Conservation (phyloP, 2,329 filamentous ascomycete genomes). For the Xylaria sp. region DNA sequence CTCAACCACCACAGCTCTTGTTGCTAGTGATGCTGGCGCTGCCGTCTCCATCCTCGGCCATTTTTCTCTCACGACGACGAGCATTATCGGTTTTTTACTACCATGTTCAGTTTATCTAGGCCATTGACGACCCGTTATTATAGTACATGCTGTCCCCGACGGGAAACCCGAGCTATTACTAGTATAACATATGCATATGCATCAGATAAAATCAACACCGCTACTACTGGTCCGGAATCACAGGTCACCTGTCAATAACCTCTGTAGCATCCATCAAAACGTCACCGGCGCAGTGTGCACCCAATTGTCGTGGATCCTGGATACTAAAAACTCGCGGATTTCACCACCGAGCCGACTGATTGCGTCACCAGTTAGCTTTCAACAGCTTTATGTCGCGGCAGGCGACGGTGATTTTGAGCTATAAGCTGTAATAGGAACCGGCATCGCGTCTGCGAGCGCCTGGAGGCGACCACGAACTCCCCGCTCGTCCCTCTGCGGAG, state of each 20-base stretch:
- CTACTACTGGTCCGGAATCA: conserved; percentile 33
- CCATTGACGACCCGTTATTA: conserved; percentile 27
- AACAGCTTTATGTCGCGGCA: conserved; percentile 9
- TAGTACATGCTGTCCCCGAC: conserved; percentile 18
- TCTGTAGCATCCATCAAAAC: conserved; percentile 22
- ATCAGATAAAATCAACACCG: conserved; percentile 34
- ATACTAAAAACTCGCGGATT: neutral
- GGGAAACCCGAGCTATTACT: conserved; percentile 26
- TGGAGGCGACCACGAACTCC: conserved; percentile 44
- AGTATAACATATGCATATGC: conserved; percentile 38
- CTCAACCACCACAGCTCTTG: conserved; percentile 5
- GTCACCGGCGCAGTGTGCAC: neutral
- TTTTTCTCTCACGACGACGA: conserved; percentile 7
- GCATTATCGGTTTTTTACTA: conserved; percentile 17
- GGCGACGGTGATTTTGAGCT: conserved; percentile 19
- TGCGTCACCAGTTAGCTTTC: conserved; percentile 3
- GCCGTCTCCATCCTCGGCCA: neutral
- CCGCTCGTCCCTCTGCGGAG: conserved; percentile 65
- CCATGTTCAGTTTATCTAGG: conserved; percentile 29
- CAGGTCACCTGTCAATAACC: conserved; percentile 34
- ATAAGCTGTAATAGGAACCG: neutral
- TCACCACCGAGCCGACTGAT: neutral
- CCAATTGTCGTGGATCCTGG: neutral
- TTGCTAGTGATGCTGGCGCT: neutral
- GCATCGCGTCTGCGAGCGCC: conserved; percentile 23